These are phyloP conservation scores for Areca catechu DNA, from an alignment of 176 grass and related monocot genomes.

Conservation along the genomic window DNA sequence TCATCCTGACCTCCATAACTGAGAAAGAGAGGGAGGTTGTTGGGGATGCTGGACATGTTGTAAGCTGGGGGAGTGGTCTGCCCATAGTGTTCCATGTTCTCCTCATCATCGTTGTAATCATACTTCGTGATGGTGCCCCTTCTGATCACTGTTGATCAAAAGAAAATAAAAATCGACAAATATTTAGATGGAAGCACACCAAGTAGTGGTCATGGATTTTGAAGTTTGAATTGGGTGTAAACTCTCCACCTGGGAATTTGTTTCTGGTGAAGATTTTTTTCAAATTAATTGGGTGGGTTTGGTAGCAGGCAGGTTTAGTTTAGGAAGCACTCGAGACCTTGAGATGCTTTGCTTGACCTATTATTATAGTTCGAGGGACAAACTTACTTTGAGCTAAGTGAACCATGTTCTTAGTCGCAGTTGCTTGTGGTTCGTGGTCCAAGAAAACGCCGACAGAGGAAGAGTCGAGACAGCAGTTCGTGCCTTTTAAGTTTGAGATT, in stretches of 20 bases:
- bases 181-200: no score
- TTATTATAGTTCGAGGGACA: neutral
- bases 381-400: constrained; percentile 52
- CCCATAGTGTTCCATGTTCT: constrained; percentile 40
- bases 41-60: constrained; percentile 38
- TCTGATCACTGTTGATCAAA: constrained; percentile 27
- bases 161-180: no score
- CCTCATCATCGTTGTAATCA: constrained; percentile 30
- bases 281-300: no score
- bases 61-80: constrained; percentile 32
- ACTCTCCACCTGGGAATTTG: no score
- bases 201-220: no score
- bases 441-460: constrained; percentile 32
- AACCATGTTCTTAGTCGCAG: constrained; percentile 45
- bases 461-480: constrained; percentile 54
- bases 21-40: constrained; percentile 45
- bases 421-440: constrained; percentile 44
- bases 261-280: no score
- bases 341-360: no score
- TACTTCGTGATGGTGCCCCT: constrained; percentile 40
- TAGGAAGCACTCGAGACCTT: no score
- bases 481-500: constrained; percentile 17
- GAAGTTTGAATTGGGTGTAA: no score
- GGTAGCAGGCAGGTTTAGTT: no score
- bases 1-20: constrained; percentile 42